phyloP scores from a whole-genome alignment of 2,329 filamentous ascomycete species.

The Penicillium concentricum region DNA sequence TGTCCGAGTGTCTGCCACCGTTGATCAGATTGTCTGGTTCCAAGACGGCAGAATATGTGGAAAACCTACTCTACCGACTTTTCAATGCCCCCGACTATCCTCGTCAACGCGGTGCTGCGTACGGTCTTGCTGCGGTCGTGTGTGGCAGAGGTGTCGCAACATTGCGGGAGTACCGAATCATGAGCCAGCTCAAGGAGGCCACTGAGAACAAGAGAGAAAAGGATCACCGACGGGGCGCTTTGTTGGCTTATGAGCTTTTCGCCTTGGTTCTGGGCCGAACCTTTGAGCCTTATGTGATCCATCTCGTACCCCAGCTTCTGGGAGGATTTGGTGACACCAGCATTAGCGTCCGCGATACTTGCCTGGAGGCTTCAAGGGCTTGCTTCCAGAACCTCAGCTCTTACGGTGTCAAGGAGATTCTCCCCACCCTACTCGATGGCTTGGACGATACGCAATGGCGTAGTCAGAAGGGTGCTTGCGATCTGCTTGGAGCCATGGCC shows the following conservation, averaged over 20 bases:
- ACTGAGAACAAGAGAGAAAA: conserved; percentile 94
- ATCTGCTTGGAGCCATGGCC: conserved; percentile 95
- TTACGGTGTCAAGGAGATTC: conserved; percentile 90
- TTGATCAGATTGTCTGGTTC: conserved; percentile 79
- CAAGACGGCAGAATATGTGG: conserved; percentile 75
- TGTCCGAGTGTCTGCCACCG: conserved; percentile 89
- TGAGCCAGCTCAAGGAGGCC: conserved; percentile 75
- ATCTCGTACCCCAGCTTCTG: conserved; percentile 88
- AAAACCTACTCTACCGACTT: conserved; percentile 77
- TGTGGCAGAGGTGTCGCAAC: conserved; percentile 81
- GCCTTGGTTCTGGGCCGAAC: conserved; percentile 80
- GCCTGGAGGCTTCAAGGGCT: conserved; percentile 87
- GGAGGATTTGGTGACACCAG: conserved; percentile 85
- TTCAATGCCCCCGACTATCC: conserved; percentile 88
- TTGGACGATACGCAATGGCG: conserved; percentile 96
- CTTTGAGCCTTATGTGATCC: conserved; percentile 96
- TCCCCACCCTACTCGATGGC: conserved; percentile 86
- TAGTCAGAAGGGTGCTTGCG: conserved; percentile 96
- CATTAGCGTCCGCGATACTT: conserved; percentile 86
- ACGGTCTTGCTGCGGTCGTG: conserved; percentile 87
- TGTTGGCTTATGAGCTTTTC: conserved; percentile 87
- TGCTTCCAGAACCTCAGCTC: conserved; percentile 93
- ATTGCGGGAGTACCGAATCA: conserved; percentile 79
- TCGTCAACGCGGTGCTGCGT: conserved; percentile 87
- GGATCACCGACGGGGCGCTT: conserved; percentile 82